phyloP scores from a whole-genome alignment of 495 filamentous ascomycete genomes.

The Corynascus novoguineensis region DNA sequence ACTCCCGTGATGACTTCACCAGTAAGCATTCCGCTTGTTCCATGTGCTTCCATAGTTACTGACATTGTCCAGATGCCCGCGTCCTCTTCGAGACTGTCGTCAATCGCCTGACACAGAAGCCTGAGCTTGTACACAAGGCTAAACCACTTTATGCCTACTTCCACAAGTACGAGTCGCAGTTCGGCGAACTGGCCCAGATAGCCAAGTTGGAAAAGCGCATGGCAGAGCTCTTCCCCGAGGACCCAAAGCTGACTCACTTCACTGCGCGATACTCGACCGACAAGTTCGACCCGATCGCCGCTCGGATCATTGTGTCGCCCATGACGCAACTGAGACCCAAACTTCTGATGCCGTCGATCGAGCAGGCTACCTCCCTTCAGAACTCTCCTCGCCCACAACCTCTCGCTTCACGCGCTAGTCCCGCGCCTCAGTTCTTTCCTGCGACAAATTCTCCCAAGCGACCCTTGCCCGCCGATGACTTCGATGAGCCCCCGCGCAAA shows the following conservation, averaged over 20 bases:
- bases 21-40: slow-evolving; percentile 55
- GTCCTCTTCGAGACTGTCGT: slow-evolving; percentile 93
- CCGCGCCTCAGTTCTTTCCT: slow-evolving; percentile 46
- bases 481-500: slow-evolving; percentile 80
- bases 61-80: slow-evolving; percentile 66
- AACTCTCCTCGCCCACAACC: slow-evolving; percentile 44
- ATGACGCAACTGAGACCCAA: slow-evolving; percentile 67
- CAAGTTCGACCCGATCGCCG: slow-evolving; percentile 58
- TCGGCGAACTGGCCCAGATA: slow-evolving; percentile 84
- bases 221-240: slow-evolving; percentile 84
- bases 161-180: slow-evolving; percentile 90
- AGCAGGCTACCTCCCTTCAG: slow-evolving; percentile 45
- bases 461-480: slow-evolving; percentile 61
- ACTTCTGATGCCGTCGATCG: slow-evolving; percentile 44
- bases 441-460: slow-evolving; percentile 71
- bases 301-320: slow-evolving; percentile 78
- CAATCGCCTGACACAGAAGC: slow-evolving; percentile 65
- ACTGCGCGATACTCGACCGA: slow-evolving; percentile 62
- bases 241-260: slow-evolving; percentile 70
- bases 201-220: slow-evolving; percentile 87
- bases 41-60: neutral
- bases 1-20: slow-evolving; percentile 83
- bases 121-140: slow-evolving; percentile 63
- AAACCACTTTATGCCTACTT: slow-evolving; percentile 85
- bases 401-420: slow-evolving; percentile 36